These are phyloP conservation scores for Fallopia convolvulus DNA, from an alignment of 148 eudicot species.

Conservation along the genomic window DNA sequence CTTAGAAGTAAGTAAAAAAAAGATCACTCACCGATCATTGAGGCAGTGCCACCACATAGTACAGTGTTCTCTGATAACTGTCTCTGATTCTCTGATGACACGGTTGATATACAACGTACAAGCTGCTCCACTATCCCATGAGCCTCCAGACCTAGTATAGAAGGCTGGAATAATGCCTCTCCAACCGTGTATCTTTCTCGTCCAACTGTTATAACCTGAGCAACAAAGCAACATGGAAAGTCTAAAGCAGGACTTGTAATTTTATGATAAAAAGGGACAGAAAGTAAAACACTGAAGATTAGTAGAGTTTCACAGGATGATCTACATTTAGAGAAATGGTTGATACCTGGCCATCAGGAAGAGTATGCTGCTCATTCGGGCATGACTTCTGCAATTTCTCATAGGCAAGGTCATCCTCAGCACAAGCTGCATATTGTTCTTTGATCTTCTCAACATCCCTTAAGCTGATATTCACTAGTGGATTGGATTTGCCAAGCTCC, in stretches of 20 bases:
- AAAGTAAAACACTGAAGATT: not conserved
- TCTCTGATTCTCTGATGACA: slow-evolving; percentile 88
- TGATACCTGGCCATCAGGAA: slow-evolving; percentile 96
- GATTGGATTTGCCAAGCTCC: slow-evolving; percentile 79
- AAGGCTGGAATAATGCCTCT: slow-evolving; percentile 92
- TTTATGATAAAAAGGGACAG: not conserved
- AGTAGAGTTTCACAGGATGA: not conserved
- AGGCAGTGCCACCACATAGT: slow-evolving; percentile 82
- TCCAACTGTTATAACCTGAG: slow-evolving; percentile 75
- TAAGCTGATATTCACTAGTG: slow-evolving; percentile 46
- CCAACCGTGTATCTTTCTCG: slow-evolving; percentile 76
- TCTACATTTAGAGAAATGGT: not conserved
- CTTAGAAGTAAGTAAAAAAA: not conserved
- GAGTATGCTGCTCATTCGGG: slow-evolving; percentile 71
- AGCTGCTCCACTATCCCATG: slow-evolving; percentile 97
- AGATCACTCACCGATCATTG: slow-evolving; percentile 52
- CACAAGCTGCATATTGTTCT: slow-evolving; percentile 77
- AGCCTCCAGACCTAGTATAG: slow-evolving; percentile 71
- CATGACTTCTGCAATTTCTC: slow-evolving; percentile 43
- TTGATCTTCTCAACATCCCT: slow-evolving; percentile 75
- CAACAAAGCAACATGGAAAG: not conserved
- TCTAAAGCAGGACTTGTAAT: not conserved
- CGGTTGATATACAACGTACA: slow-evolving; percentile 76
- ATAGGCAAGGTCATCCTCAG: slow-evolving; percentile 86
- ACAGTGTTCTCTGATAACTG: slow-evolving; percentile 92